Base-by-base conservation (phyloP, 495 filamentous ascomycete genomes). In the Lophiotrema nucula region DNA sequence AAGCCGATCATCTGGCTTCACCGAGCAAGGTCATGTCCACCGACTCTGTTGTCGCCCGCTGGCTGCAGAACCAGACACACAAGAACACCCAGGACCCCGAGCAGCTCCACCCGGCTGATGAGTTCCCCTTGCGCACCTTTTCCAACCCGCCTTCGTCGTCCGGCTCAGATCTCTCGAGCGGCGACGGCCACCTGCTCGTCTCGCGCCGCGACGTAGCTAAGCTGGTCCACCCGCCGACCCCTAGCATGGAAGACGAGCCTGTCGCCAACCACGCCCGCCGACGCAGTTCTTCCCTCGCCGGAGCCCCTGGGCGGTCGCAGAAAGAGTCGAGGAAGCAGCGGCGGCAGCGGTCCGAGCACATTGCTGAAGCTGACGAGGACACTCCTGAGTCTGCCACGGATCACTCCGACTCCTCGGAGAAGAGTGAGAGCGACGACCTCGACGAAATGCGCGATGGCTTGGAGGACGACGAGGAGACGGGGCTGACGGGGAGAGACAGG, bases 391-490 rank as follows among this genome's bases (percentile, higher is more conserved):
- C 62, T 3, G 62, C 60, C 55, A 53, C 33, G 24, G 61, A 61
- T 21, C 45, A 46, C 37, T 66, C 63, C 23, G 58, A 62, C 47
- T 62, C 59, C 4, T 67, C 58, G 19, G 44, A 26, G 13, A 60
- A 57, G 54, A 62, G 54, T 13, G 64, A 63, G 50, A 66, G 66
- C 56, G 50, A 47, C 33, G 82, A 79, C 59, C 66, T 87, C 60
- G 76, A 81, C 58, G 74, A 76, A 44, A 71, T 85, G 56, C 71
- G 74, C 31, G 87, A 92, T 54, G 86, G 83, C 42, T 70, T 86
- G n/a, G 83, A 87, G 53, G 88, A 92, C 72, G 91, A 96, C 69
- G 91, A 95, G 71, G 91, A 95, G 76, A 86, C 88, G 0, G 91
- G 89, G 10, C 76, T 97, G 60, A 95, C 89, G 33, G 79, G 78